A percentile compares a stretch with the other conserved stretches of the same genome.
Evolutionary conservation across 202 grass and related monocot genomes (phyloP).

Genomic region (Dendrocalamus latiflorus): DNA sequence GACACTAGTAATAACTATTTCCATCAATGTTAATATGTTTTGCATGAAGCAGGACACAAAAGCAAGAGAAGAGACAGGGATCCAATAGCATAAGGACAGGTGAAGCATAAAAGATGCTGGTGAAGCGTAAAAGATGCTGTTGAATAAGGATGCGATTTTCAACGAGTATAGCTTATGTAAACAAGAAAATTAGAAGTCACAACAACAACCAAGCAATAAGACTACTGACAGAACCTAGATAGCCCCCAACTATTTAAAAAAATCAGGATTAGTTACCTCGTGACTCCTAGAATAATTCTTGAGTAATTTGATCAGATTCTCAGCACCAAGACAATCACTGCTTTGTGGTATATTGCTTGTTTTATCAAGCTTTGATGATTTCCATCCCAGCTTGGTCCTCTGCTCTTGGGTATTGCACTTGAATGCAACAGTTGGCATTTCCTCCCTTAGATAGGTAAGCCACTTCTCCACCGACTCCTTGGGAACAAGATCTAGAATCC

Average conservation of each 20-base stretch:
- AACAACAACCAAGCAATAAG: neutral
- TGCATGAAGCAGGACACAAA: neutral
- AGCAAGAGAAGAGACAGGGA: neutral
- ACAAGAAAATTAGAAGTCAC: neutral
- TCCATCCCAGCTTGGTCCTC: conserved; percentile 89
- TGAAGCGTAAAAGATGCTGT: neutral
- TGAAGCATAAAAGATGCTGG: neutral
- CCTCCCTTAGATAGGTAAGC: conserved; percentile 87
- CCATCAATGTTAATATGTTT: neutral
- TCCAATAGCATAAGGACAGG: neutral
- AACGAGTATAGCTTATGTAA: neutral
- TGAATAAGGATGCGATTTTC: neutral
- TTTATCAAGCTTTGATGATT: conserved; percentile 78
- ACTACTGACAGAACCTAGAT: neutral
- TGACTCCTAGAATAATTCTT: conserved; percentile 99
- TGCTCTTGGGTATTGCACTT: conserved; percentile 99
- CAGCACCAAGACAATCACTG: conserved; percentile 93
- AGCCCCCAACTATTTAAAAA: neutral
- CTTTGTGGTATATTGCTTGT: conserved; percentile 60
- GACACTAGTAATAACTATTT: neutral
- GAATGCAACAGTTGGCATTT: conserved; percentile 87
- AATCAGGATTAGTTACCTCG: conserved; percentile 42
- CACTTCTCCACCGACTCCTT: conserved; percentile 79
- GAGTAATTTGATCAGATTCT: conserved; percentile 87
- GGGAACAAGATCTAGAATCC: conserved; percentile 74